Percentiles rank a stretch among this genome's conserved stretches.
Conservation (phyloP, 352 stramenopile genomes). For the Pythium periplocum region DNA sequence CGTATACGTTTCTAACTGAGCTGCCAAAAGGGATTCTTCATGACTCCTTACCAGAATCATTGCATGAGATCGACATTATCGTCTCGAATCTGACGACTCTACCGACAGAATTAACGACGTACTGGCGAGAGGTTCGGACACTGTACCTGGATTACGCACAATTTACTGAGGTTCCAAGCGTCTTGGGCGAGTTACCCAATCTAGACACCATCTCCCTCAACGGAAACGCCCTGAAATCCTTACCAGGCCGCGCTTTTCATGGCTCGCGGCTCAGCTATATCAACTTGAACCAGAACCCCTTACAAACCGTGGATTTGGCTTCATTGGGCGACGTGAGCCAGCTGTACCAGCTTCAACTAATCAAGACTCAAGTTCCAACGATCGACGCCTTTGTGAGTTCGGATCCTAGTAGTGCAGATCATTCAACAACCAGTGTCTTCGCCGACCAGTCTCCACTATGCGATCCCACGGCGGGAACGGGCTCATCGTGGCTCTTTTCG, state of each 20-base stretch:
- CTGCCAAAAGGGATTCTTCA: conserved; percentile 10
- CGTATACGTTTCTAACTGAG: conserved; percentile 9
- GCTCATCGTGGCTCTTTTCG: not conserved
- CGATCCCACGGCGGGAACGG: not conserved
- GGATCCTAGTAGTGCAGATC: not conserved
- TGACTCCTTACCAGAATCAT: conserved; percentile 1
- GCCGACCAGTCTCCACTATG: conserved; percentile 2
- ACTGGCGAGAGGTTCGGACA: conserved; percentile 12
- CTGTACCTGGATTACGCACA: conserved; percentile 13
- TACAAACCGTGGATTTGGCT: not conserved
- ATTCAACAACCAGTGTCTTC: not conserved
- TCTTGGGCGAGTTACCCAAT: conserved; percentile 5
- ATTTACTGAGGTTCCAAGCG: conserved; percentile 1
- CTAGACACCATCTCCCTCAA: conserved; percentile 15
- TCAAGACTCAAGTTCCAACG: conserved; percentile 6
- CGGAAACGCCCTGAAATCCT: conserved; percentile 6
- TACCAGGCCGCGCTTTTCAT: conserved; percentile 7
- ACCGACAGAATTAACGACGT: conserved; percentile 5
- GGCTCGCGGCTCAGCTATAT: conserved; percentile 6
- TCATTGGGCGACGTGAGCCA: not conserved
- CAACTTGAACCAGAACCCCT: conserved; percentile 7
- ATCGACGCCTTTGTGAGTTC: not conserved
- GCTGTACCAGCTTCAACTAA: conserved; percentile 4
- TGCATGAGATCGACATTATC: conserved; percentile 18
- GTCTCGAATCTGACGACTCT: conserved; percentile 14